Evolutionary conservation across 805 yeast genomes (phyloP).

Genomic region (Saccharomyces jurei): DNA sequence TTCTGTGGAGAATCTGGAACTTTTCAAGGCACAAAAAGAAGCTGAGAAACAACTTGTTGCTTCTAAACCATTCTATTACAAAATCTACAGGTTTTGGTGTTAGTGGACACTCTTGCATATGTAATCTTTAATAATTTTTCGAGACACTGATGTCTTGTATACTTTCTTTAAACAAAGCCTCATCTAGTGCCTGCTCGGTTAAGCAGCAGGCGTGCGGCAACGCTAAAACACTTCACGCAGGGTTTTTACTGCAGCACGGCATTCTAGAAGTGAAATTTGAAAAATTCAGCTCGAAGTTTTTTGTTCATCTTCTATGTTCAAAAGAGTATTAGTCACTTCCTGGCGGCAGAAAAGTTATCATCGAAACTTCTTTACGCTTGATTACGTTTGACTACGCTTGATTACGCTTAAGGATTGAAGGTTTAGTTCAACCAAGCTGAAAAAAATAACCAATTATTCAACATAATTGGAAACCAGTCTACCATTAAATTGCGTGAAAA

Average conservation of each 20-base stretch:
- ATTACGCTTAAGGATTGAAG: not conserved
- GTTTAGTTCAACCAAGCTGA: not conserved
- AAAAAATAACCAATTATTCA: not conserved
- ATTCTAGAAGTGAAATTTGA: not conserved
- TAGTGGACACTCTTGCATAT: constrained; percentile 5
- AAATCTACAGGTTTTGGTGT: constrained; percentile 32
- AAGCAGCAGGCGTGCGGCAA: not conserved
- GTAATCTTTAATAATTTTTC: not conserved
- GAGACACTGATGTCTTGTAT: too few species aligned
- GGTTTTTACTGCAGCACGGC: not conserved
- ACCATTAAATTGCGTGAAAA: not conserved
- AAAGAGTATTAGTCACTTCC: not conserved
- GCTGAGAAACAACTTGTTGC: constrained; percentile 26
- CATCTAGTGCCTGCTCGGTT: not conserved
- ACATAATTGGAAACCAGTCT: not conserved
- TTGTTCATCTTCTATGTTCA: not conserved
- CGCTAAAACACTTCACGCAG: not conserved
- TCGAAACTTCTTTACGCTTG: not conserved
- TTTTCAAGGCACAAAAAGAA: constrained; percentile 34
- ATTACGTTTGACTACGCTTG: not conserved
- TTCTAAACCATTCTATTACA: constrained; percentile 29
- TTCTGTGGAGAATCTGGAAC: constrained; percentile 40
- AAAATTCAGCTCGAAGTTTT: not conserved
- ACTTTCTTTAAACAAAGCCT: not conserved
- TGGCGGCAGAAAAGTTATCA: not conserved